Evolutionary conservation across 176 grass and related monocot genomes (phyloP), one percentile per base, ranked within the genome.

Genomic region (Oryza glumipatula): DNA sequence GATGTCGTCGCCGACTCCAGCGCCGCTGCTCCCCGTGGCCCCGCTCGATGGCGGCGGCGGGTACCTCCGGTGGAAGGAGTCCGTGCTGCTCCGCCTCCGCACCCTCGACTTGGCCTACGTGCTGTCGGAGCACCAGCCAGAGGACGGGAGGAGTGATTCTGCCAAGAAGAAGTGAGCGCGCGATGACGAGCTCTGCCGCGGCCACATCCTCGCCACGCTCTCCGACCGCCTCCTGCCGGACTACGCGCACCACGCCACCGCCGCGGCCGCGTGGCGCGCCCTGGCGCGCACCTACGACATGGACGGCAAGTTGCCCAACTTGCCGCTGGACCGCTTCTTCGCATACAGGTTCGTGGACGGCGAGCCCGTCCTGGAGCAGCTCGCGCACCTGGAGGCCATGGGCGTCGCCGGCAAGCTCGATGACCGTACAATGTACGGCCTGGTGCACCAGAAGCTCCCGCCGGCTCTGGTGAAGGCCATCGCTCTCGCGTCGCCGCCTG

Each of bases 21-120:
- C 72, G 51, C 76, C 45, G 39, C 30, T 4, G 33, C 30, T 89
- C 60, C 43, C 49, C 15, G 32, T 88, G 47, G 35, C 51, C 14
- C 85, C 64, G 5, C 48, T 90, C 5, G 81, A 91, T 49, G 70
- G 85, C 33, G 26, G 4, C 3, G 76, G 22, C 70, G 54, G 74
- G 68, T 88, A 84, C 82, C 80, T 22, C 11, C 80, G 89, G 35
- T 87, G 84, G 89, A 86, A 78, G 83, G 88, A 86, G 33, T 82
- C 88, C 48, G 3, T 90, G 70, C 78, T 86, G 39, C 83, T 86
- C 83, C 49, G 48, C 72, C 47, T 61, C 28, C 72, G 44, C 38
- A 58, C 51, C 65, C 41, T 86, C 69, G 11, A 35, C 51, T 21
- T 91, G 26, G 85, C 75, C 0, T 39, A 60, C 39, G 86, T 77